Evolutionary conservation across 345 rosid genomes (phyloP).

Genomic region (Conringia planisiliqua): DNA sequence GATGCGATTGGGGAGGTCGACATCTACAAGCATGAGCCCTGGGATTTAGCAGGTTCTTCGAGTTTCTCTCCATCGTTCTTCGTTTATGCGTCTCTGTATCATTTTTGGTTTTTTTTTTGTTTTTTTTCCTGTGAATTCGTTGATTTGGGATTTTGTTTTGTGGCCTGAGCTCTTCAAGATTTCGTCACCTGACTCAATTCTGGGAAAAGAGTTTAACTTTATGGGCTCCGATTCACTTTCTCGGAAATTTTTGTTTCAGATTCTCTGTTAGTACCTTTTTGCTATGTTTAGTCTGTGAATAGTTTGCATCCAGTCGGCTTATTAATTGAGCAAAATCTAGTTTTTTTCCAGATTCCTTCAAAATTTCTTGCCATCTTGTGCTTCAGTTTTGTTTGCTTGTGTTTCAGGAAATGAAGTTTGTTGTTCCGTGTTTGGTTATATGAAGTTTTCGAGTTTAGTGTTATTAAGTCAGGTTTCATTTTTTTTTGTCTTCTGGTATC

Average conservation of each 20-base stretch:
- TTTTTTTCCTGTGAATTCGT: not conserved
- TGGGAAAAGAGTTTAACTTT: not conserved
- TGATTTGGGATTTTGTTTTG: constrained; percentile 18
- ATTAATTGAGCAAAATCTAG: not conserved
- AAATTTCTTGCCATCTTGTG: not conserved
- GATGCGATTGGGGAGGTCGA: constrained; percentile 78
- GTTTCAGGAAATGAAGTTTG: constrained; percentile 25
- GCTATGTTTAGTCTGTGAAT: constrained; percentile 10
- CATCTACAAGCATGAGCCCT: constrained; percentile 84
- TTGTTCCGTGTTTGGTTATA: not conserved
- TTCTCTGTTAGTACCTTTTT: constrained; percentile 3
- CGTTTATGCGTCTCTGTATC: not conserved
- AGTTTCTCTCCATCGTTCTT: not conserved
- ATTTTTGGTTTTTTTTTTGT: not conserved
- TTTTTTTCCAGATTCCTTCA: not conserved
- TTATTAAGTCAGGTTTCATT: not conserved
- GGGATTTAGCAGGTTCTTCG: constrained; percentile 70
- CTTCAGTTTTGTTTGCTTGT: constrained; percentile 24
- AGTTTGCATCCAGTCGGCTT: not conserved
- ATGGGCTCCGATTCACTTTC: not conserved
- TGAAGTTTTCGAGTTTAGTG: not conserved
- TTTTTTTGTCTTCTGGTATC: not conserved
- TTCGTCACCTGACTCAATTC: not conserved
- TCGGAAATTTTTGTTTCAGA: not conserved
- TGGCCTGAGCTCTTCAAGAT: not conserved